A percentile compares a stretch with the other conserved stretches of the same genome.
These are phyloP conservation scores for Colletotrichum phormii DNA, from an alignment of 2,329 filamentous ascomycete genomes.

Conservation along the genomic window DNA sequence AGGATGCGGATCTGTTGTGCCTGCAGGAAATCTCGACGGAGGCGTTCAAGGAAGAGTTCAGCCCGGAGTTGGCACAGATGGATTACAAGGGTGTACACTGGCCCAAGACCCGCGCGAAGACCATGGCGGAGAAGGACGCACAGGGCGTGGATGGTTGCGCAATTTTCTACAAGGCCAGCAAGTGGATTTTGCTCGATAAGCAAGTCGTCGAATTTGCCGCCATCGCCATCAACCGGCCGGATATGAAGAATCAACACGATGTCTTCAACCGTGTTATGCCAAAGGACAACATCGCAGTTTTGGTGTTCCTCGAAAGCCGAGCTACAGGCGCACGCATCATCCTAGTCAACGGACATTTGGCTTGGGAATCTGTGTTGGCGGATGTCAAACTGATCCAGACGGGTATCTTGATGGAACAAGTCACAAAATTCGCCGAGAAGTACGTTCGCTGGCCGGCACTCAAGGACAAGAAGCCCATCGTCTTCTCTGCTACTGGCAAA, in stretches of 20 bases:
- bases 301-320: conserved; percentile 93
- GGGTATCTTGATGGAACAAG: conserved; percentile 92
- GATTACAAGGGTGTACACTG: conserved; percentile 96
- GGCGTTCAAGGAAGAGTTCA: conserved; percentile 91
- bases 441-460: conserved; percentile 84
- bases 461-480: conserved; percentile 80
- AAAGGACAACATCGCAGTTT: conserved; percentile 94
- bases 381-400: conserved; percentile 98
- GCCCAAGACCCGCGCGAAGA: conserved; percentile 89
- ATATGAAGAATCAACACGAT: conserved; percentile 97
- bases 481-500: conserved; percentile 51
- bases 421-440: conserved; percentile 86
- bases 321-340: conserved; percentile 91
- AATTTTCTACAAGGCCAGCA: conserved; percentile 95
- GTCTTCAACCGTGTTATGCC: conserved; percentile 99
- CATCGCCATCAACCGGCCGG: conserved; percentile 91
- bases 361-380: conserved; percentile 90
- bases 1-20: conserved; percentile 90
- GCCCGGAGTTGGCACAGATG: conserved; percentile 83
- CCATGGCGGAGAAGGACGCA: conserved; percentile 90
- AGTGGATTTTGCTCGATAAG: conserved; percentile 94
- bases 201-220: conserved; percentile 92
- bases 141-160: conserved; percentile 95
- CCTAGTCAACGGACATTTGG: conserved; percentile 92
- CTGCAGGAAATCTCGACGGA: conserved; percentile 94